Conservation (phyloP, 257 asterid genomes). For the Solanum chaucha region DNA sequence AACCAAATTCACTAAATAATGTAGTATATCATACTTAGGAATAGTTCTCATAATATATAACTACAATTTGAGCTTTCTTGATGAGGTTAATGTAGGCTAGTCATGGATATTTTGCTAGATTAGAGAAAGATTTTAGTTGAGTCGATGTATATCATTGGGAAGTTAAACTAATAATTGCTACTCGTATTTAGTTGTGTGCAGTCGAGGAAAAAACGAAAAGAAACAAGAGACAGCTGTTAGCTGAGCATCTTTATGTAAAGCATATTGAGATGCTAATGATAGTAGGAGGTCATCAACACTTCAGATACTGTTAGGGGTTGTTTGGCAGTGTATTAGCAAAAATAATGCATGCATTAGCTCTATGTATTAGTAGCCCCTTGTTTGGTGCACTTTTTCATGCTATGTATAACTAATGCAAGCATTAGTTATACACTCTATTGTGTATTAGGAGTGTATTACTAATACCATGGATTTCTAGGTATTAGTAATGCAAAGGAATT, state of each 20-base stretch:
- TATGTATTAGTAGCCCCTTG: no score
- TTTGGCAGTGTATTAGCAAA: not conserved
- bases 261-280: not conserved
- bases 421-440: not conserved
- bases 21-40: not conserved
- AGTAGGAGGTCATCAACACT: not conserved
- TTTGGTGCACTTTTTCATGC: not conserved
- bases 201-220: not conserved
- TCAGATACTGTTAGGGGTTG: not conserved
- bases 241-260: not conserved
- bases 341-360: not conserved
- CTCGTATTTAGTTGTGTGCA: not conserved
- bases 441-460: not conserved
- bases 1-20: not conserved
- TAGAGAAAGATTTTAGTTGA: not conserved
- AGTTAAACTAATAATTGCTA: not conserved
- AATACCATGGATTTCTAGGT: not conserved
- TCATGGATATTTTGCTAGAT: not conserved
- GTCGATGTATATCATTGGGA: not conserved
- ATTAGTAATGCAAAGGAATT: not conserved
- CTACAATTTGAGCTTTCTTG: not conserved
- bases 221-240: not conserved
- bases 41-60: not conserved
- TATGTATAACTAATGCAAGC: no score
- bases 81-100: not conserved